These are phyloP conservation scores for Globisporangium rhizosaccharum DNA, from an alignment of 352 stramenopile species.

Conservation along the genomic window DNA sequence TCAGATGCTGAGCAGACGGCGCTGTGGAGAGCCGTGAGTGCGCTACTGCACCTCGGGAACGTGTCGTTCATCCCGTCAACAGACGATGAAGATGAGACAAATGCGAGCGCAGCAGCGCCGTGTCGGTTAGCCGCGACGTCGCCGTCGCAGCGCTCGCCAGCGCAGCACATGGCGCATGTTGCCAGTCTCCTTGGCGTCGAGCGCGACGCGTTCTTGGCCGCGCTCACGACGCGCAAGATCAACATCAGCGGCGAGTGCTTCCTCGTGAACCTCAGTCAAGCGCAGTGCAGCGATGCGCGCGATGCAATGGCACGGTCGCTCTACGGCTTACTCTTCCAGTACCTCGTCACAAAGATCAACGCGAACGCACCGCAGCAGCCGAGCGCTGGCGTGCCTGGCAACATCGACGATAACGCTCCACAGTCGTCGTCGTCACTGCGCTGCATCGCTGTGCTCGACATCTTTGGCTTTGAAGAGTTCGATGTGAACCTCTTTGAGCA, in stretches of 20 bases:
- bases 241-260: constrained; percentile 63
- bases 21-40: constrained; percentile 69
- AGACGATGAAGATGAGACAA: constrained; percentile 49
- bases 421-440: constrained; percentile 14
- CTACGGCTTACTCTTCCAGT: constrained; percentile 83
- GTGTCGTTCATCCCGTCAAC: constrained; percentile 53
- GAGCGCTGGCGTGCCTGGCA: constrained; percentile 1
- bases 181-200: constrained; percentile 41
- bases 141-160: constrained; percentile 28
- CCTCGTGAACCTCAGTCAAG: constrained; percentile 56
- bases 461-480: constrained; percentile 90
- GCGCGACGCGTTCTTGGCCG: constrained; percentile 38
- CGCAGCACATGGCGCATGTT: constrained; percentile 37
- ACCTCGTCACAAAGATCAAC: constrained; percentile 79
- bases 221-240: constrained; percentile 64
- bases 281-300: constrained; percentile 58
- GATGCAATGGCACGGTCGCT: constrained; percentile 73
- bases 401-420: constrained; percentile 4
- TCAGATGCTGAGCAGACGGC: constrained; percentile 43
- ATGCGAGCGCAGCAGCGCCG: constrained; percentile 24
- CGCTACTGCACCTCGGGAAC: constrained; percentile 82
- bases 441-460: constrained; percentile 85
- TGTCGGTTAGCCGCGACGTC: constrained; percentile 30
- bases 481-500: constrained; percentile 77
- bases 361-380: constrained; percentile 15